Base-by-base conservation (phyloP, 1,284 basidiomycete genomes). In the Cryptococcus wingfieldii region DNA sequence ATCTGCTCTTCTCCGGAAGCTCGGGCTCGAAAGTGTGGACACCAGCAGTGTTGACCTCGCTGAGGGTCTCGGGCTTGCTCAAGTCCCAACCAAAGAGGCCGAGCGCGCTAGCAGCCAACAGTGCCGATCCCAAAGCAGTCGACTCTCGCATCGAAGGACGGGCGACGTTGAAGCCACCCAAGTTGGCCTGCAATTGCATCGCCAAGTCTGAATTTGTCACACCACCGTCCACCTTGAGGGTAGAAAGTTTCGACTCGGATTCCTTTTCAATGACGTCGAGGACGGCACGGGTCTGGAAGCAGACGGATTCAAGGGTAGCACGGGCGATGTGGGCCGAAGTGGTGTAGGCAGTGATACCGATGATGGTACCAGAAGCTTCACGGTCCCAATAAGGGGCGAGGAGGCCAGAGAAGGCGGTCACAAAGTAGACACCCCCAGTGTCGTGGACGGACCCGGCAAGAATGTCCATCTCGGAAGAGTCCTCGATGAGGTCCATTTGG, bases 61-160 rank as follows among this genome's bases (percentile, higher is more conserved):
- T 77, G n/a, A 98, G 81, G 25, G 93, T 93, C 73, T 90, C 86
- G 0, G 94, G 93, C 53, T 85, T 83, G 59, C 79, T 81, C 54
- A 98, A 77, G 74, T 98, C 86, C 96, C 95, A 98, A n/a, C 93
- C 95, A 67, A 90, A 95, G 28, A 98, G 80, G 5, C 83, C 81
- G 37, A 98, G 82, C 1, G 95, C 93, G 42, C 89, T 84, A 14
- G 89, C 96, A 14, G 96, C 95, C n/a, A 97, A 83, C 42, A 98
- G 79, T 18, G 96, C 96, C 9, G 92, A 91, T n/a, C 95, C 95
- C 41, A 98, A 81, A 5, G 96, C 95, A 6, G 95, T 98, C 9
- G 90, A 93, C 75, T 98, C 95, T 73, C 94, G 82, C 95, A 98
- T 98, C 69, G 91, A 87, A 14, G 95, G 94, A 53, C 95, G 82